Conservation (phyloP, 73 alveolate genomes). For the Breviolum minutum region DNA sequence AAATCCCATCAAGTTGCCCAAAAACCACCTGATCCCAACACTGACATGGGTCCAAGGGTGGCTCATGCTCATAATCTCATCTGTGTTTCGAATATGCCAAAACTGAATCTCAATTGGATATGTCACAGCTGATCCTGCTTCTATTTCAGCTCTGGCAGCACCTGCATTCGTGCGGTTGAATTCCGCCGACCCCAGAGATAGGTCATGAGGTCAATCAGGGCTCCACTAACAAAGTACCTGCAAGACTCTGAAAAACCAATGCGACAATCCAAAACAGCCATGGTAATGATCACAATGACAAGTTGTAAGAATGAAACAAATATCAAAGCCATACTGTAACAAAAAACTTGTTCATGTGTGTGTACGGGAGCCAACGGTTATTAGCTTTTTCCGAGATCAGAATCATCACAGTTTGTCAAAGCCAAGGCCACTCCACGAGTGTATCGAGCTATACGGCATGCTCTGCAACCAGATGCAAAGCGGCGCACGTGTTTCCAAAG, state of each 20-base stretch:
- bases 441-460: no score
- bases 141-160: background rate
- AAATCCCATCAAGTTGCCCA: no score
- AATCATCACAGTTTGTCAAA: no score
- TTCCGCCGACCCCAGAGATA: slow-evolving; percentile 94
- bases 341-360: background rate
- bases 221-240: slow-evolving; percentile 90
- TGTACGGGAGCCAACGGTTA: no score
- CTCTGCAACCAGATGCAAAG: background rate
- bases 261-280: background rate
- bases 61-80: background rate
- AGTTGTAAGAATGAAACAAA: background rate
- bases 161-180: slow-evolving; percentile 81
- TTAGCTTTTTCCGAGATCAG: no score
- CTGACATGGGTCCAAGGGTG: background rate
- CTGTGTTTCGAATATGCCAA: background rate
- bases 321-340: background rate
- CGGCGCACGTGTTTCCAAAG: slow-evolving; percentile 87
- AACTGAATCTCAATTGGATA: background rate
- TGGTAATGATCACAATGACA: no score
- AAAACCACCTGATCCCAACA: background rate
- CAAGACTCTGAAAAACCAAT: background rate
- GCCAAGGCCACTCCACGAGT: background rate
- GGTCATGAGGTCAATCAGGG: slow-evolving; percentile 93
- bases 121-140: background rate